Base-by-base conservation (phyloP, 1,284 basidiomycete genomes). In the Papiliotrema fonsecae region DNA sequence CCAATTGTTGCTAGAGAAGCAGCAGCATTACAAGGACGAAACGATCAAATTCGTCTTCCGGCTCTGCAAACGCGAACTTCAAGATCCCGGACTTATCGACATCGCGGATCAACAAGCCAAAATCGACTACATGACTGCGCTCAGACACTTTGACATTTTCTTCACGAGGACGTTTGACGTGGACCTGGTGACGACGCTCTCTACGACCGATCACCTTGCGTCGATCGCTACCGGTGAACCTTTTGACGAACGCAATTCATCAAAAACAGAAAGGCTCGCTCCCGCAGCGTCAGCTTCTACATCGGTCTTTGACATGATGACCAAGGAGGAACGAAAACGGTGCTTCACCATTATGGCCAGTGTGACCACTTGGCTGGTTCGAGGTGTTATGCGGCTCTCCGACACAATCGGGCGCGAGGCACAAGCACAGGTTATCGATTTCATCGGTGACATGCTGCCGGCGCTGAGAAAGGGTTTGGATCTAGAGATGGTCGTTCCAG, bases 401-500 rank as follows among this genome's bases (percentile, higher is more conserved):
- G 45, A 26, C 5, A 21, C 45, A 1, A 41, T 54, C 0, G 54
- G 56, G 0, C 24, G 41, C 7, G 21, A 42, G 13, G 37, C 47
- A 13, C 56, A 52, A 43, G 9, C 26, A 0, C 4, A 32, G 2
- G 42, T 55, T 6, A 10, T 50, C 26, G 37, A 45, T 6, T 56
- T 45, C 30, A 13, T 55, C 6, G 31, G 49, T 4, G 16, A 52
- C 9, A 50, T 58, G 0, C 16, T 21, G 0, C n/a, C 24, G 13
- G 28, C 42, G 0, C 37, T 62, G 16, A 34, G 55, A 28, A 30
- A 44, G 3, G 54, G 46, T 2, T 50, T 62, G n/a, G 34, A 31
- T 1, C 34, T 60, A 4, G 42, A 58, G 11, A 19, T 43, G 3
- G 49, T 60, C 3, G 21, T 27, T 11, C 47, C 40, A 4, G 18